Percentiles rank a stretch among this genome's conserved stretches.
These are phyloP conservation scores for Nannizziopsis arthrosporioides DNA, from an alignment of 2,329 filamentous ascomycete genomes.

Conservation along the genomic window DNA sequence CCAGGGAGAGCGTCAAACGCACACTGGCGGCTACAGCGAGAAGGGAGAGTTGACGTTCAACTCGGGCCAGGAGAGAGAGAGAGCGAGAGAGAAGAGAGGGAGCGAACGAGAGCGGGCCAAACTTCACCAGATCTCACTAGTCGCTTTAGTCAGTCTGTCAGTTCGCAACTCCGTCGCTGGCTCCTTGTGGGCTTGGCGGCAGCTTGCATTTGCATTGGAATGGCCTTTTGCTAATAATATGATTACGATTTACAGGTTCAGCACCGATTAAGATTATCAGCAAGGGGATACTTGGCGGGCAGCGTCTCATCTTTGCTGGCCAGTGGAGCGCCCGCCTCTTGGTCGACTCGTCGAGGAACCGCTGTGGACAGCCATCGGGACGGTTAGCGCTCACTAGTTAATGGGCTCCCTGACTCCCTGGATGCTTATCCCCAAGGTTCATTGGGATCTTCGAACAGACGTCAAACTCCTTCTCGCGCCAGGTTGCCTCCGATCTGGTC, in stretches of 20 bases:
- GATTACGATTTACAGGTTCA: neutral
- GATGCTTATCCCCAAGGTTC: slow-evolving; percentile 10
- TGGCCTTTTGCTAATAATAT: neutral
- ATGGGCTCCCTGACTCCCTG: slow-evolving; percentile 2
- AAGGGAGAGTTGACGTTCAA: neutral
- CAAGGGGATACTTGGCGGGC: slow-evolving; percentile 12
- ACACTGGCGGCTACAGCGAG: too few species aligned
- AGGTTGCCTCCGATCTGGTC: neutral
- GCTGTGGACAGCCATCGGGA: too few species aligned
- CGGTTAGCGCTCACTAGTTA: too few species aligned
- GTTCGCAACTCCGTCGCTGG: slow-evolving; percentile 2
- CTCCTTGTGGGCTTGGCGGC: slow-evolving; percentile 7
- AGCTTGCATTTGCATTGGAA: slow-evolving; percentile 3
- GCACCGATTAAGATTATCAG: slow-evolving; percentile 1
- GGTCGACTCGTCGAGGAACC: too few species aligned
- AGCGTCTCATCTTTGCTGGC: slow-evolving; percentile 12
- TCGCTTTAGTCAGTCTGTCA: neutral
- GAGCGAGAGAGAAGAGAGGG: neutral
- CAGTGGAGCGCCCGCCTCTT: slow-evolving; percentile 3
- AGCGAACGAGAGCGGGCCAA: neutral
- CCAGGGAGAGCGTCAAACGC: too few species aligned
- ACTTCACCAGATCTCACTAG: neutral
- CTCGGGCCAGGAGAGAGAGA: too few species aligned
- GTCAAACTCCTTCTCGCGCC: slow-evolving; percentile 4
- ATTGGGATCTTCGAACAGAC: slow-evolving; percentile 11